Evolutionary conservation across 345 rosid species (phyloP).

Genomic region (Viola odorata): DNA sequence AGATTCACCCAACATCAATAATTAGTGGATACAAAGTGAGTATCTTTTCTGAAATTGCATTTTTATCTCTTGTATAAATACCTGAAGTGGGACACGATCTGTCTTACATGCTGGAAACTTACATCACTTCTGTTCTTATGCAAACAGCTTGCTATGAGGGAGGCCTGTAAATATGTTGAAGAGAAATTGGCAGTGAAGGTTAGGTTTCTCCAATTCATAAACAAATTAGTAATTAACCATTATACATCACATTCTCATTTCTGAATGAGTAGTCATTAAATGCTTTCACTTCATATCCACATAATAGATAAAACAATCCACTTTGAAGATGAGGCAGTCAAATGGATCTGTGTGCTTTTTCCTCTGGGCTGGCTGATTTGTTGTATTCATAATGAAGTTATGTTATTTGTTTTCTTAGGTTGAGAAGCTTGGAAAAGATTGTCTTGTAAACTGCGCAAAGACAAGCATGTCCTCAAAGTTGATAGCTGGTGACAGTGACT

Average conservation of each 20-base stretch:
- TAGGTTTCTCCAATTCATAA: slow-evolving; percentile 11
- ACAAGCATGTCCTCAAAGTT: slow-evolving; percentile 98
- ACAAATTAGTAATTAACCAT: not conserved
- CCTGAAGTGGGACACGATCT: not conserved
- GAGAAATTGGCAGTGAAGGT: slow-evolving; percentile 87
- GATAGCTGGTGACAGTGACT: slow-evolving; percentile 84
- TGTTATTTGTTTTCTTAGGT: slow-evolving; percentile 38
- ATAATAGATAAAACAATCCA: too few species aligned
- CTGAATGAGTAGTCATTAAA: too few species aligned
- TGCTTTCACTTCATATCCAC: too few species aligned
- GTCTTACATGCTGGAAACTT: not conserved
- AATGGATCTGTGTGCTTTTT: not conserved
- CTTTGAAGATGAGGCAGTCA: not conserved
- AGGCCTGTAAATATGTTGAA: slow-evolving; percentile 88
- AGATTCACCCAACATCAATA: slow-evolving; percentile 95
- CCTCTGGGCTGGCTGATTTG: not conserved
- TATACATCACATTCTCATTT: not conserved
- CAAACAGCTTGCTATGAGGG: slow-evolving; percentile 95
- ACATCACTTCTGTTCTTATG: slow-evolving; percentile 8
- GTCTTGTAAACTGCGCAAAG: slow-evolving; percentile 87
- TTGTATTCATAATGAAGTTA: not conserved
- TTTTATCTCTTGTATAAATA: not conserved
- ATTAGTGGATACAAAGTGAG: slow-evolving; percentile 90
- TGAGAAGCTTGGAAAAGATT: slow-evolving; percentile 91
- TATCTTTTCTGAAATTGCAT: not conserved